A percentile compares a stretch with the other conserved stretches of the same genome.
phyloP scores from a whole-genome alignment of 805 yeast genomes.

The Scheffersomyces ergatensis region DNA sequence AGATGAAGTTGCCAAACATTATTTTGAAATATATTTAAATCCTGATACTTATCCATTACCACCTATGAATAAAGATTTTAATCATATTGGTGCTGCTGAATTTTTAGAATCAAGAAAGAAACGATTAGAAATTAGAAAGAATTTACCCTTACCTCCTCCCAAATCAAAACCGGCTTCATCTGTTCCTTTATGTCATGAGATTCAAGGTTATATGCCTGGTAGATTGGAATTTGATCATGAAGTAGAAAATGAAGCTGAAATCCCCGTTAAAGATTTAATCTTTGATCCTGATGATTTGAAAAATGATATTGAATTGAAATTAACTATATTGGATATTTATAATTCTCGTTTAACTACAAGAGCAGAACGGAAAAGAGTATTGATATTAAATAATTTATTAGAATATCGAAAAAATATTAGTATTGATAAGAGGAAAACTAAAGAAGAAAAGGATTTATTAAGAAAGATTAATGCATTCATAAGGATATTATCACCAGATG shows the following conservation, averaged over 20 bases:
- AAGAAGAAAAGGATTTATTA: constrained; percentile 84
- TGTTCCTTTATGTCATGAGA: constrained; percentile 93
- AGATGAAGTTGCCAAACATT: constrained; percentile 89
- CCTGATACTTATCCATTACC: constrained; percentile 84
- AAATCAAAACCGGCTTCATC: constrained; percentile 88
- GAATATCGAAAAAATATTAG: constrained; percentile 84
- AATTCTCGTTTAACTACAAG: constrained; percentile 86
- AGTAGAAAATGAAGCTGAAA: constrained; percentile 95
- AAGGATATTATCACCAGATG: constrained; percentile 74
- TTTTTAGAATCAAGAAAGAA: constrained; percentile 65
- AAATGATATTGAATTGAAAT: constrained; percentile 84
- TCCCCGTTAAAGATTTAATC: constrained; percentile 89
- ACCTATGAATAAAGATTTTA: constrained; percentile 69
- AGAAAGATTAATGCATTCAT: constrained; percentile 79
- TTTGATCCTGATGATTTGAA: constrained; percentile 92
- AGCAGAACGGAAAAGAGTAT: constrained; percentile 85
- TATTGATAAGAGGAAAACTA: constrained; percentile 78
- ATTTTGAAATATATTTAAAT: constrained; percentile 65
- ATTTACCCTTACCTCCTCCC: constrained; percentile 74
- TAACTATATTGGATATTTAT: constrained; percentile 84
- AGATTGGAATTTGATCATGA: constrained; percentile 95
- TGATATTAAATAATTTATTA: constrained; percentile 71
- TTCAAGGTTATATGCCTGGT: constrained; percentile 99
- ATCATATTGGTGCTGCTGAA: constrained; percentile 58
- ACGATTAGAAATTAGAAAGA: constrained; percentile 71